phyloP scores from a whole-genome alignment of 441 rosid species.

The Manihot esculenta region DNA sequence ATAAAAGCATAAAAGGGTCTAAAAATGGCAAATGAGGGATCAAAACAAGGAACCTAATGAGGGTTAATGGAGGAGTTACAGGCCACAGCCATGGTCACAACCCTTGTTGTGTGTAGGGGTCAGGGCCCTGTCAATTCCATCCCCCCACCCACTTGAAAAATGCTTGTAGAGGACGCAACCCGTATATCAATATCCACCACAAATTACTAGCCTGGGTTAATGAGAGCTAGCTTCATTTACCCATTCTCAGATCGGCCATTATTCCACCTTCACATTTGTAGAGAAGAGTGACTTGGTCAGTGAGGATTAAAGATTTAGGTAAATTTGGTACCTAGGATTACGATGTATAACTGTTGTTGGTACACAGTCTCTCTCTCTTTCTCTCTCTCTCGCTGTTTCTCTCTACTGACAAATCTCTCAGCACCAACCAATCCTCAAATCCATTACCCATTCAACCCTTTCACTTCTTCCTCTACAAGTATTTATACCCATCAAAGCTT shows the following conservation, averaged over 20 bases:
- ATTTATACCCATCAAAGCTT: too few relatives aligned
- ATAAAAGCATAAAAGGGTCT: conserved; percentile 22
- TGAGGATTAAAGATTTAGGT: conserved; percentile 45
- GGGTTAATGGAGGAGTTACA: background rate
- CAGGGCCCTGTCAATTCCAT: conserved; percentile 41
- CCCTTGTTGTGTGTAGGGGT: conserved; percentile 33
- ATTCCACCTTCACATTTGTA: conserved; percentile 9
- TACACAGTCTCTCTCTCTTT: too few relatives aligned
- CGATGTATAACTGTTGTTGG: conserved; percentile 72
- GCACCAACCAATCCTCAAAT: conserved; percentile 4
- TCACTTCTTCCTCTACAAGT: conserved; percentile 13
- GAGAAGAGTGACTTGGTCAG: conserved; percentile 24
- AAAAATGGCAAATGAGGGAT: conserved; percentile 39
- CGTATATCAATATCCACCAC: conserved; percentile 6
- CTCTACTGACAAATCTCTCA: too few relatives aligned
- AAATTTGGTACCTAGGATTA: conserved; percentile 64
- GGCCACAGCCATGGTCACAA: conserved; percentile 10
- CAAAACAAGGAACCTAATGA: conserved; percentile 37
- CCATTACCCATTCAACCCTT: conserved; percentile 18
- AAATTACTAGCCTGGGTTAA: conserved; percentile 30
- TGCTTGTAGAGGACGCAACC: conserved; percentile 61
- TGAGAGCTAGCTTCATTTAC: background rate
- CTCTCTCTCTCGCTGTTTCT: too few relatives aligned
- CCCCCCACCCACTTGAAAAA: conserved; percentile 12
- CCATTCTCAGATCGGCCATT: conserved; percentile 29